Percentiles rank a stretch among this genome's conserved stretches.
phyloP scores from a whole-genome alignment of 1,284 basidiomycete genomes.

The Bjerkandera adusta region DNA sequence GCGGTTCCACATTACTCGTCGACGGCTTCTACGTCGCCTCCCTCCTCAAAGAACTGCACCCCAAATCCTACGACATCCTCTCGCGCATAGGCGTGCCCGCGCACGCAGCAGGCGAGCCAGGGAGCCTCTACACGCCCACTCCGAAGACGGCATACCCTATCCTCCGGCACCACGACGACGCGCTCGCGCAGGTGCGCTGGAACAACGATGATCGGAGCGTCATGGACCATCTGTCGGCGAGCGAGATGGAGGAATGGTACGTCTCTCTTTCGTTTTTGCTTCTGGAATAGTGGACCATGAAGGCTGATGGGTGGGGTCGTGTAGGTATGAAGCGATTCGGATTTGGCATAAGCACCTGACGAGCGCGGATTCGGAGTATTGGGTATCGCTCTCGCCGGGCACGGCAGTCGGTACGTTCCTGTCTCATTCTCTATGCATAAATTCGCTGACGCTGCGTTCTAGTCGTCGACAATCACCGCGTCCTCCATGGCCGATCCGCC shows the following conservation, averaged over 20 bases:
- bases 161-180: conserved; percentile 69
- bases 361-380: conserved; percentile 84
- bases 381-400: conserved; percentile 86
- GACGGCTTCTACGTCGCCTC: conserved; percentile 94
- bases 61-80: conserved; percentile 72
- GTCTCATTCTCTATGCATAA: conserved; percentile 7
- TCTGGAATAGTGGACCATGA: background rate
- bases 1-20: conserved; percentile 88
- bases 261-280: conserved; percentile 17
- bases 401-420: conserved; percentile 74
- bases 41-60: conserved; percentile 72
- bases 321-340: conserved; percentile 81
- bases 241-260: conserved; percentile 70
- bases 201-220: conserved; percentile 94
- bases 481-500: conserved; percentile 89
- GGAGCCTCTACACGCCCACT: conserved; percentile 61
- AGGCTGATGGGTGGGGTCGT: conserved; percentile 7
- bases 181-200: conserved; percentile 83
- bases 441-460: conserved; percentile 5
- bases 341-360: conserved; percentile 79
- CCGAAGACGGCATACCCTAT: conserved; percentile 65
- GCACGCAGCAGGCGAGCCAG: conserved; percentile 85
- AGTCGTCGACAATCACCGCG: conserved; percentile 94
- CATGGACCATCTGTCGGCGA: conserved; percentile 57
- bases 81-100: conserved; percentile 72